Base-by-base conservation (phyloP, 2,329 filamentous ascomycete genomes). In the Pestalotiopsis sp. region DNA sequence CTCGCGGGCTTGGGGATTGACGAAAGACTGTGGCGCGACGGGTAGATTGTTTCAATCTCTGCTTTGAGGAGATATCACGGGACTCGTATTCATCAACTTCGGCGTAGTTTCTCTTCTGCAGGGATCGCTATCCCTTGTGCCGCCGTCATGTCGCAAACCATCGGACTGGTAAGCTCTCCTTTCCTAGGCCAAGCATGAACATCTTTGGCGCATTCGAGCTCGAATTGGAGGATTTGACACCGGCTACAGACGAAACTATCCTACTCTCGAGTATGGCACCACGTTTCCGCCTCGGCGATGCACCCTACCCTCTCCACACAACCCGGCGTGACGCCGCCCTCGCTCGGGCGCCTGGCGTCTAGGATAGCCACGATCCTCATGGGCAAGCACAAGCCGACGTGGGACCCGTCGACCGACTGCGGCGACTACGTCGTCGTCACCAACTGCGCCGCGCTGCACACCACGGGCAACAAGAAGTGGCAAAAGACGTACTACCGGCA, bases 371-470 rank as follows among this genome's bases (percentile, higher is more conserved):
- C 91, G 66, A 86, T 93, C 69, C 89, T 98, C 65, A 98, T 98
- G 94, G 96, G 96, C 83, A 99, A 99, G 86, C 92, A 99, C 87
- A 99, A 99, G 84, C 96, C 96, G 24, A 97, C 96, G 80, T 99
- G 90, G 84, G 93, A 98, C 82, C 96, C 96, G 1, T 97, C 94
- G 24, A 98, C 94, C 70, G 96, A 99, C 86, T 98, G 96, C 86
- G 96, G 96, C 74, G 96, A 99, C 88, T 99, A 99, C 81, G 94
- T 99, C 13, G 95, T 99, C 1, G 94, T 96, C 64, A 93, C 93
- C 48, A 91, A 94, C 79, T 98, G 96, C 84, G 88, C 92, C 55
- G 90, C 95, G 61, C 85, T 99, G 63, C 90, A 94, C 83, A 91
- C 90, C 1, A 98, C 96, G 7, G 96, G 96, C 73, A 92, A 93